Evolutionary conservation across 2,329 filamentous ascomycete species (phyloP).

Genomic region (Colletotrichum euphorbiae): DNA sequence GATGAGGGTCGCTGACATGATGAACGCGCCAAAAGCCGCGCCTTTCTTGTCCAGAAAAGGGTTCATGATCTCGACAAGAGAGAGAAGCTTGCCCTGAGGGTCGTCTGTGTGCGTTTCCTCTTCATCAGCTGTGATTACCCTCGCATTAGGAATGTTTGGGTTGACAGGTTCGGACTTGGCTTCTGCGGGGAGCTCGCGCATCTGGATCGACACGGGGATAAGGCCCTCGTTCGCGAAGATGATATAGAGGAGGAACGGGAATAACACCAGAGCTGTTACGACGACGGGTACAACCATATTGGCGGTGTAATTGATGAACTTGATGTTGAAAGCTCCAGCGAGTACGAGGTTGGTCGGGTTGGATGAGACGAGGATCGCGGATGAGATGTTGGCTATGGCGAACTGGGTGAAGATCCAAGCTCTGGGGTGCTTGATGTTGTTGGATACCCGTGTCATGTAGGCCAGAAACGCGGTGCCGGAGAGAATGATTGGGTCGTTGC

Average conservation of each 20-base stretch:
- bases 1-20: conserved; percentile 76
- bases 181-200: conserved; percentile 74
- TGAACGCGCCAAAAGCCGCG: conserved; percentile 70
- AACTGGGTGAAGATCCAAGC: conserved; percentile 83
- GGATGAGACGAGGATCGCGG: conserved; percentile 80
- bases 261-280: conserved; percentile 74
- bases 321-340: conserved; percentile 77
- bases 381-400: conserved; percentile 78
- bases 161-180: conserved; percentile 71
- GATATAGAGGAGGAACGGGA: conserved; percentile 77
- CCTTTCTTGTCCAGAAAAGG: conserved; percentile 77
- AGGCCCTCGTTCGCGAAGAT: conserved; percentile 73
- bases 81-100: conserved; percentile 66
- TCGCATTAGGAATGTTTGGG: conserved; percentile 76
- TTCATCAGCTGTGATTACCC: conserved; percentile 65
- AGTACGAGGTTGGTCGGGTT: conserved; percentile 83
- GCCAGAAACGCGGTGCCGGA: conserved; percentile 80
- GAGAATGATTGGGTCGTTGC: conserved; percentile 80
- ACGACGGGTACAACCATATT: conserved; percentile 81
- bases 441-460: conserved; percentile 81
- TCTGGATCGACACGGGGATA: conserved; percentile 73
- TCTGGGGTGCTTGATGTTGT: conserved; percentile 75
- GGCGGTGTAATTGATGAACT: conserved; percentile 79
- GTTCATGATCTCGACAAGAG: conserved; percentile 80
- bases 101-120: conserved; percentile 51